Evolutionary conservation across 148 eudicot genomes (phyloP).

Genomic region (Rhododendron ferrugineum): DNA sequence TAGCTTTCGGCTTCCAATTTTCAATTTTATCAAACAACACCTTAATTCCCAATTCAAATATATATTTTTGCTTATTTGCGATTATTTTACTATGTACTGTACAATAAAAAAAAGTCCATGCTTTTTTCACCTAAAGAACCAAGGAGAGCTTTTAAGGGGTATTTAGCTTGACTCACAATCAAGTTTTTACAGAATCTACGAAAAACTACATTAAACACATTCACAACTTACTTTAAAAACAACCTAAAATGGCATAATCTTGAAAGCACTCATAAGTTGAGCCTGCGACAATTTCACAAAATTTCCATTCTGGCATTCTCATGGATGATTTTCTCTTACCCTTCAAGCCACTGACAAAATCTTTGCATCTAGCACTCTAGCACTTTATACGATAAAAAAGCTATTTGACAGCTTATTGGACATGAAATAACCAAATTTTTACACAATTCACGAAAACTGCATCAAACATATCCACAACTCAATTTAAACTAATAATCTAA

Average conservation of each 20-base stretch:
- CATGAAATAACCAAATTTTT: background rate
- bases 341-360: background rate
- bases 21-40: too few relatives aligned
- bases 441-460: background rate
- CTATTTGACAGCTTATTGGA: background rate
- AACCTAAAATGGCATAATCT: slow-evolving; percentile 39
- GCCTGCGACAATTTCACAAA: background rate
- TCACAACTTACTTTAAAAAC: background rate
- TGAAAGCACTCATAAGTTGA: background rate
- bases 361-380: background rate
- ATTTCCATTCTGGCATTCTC: background rate
- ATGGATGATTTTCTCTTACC: background rate
- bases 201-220: background rate
- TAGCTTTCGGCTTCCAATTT: too few relatives aligned
- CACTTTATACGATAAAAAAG: background rate
- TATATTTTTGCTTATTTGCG: too few relatives aligned
- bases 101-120: background rate
- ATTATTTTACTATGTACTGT: background rate
- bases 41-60: too few relatives aligned
- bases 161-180: background rate
- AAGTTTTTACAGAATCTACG: background rate
- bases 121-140: background rate
- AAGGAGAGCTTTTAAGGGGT: background rate
- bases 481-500: background rate
- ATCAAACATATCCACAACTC: background rate